Conservation (phyloP, 306 rosid species). For the Lathyrus aphaca region DNA sequence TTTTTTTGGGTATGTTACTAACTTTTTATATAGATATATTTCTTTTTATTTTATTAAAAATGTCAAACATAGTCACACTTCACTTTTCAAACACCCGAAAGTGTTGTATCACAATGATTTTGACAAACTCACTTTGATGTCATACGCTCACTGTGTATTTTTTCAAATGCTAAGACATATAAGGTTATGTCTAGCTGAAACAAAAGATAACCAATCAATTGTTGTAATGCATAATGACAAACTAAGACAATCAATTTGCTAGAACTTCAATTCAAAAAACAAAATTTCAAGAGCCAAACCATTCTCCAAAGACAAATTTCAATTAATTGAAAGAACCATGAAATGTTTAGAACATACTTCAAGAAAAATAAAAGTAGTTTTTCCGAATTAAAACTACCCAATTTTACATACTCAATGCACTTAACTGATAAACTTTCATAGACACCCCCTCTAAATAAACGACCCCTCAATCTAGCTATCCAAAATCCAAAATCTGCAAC, state of each 20-base stretch:
- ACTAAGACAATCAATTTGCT: background rate
- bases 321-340: slow-evolving; percentile 48
- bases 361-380: slow-evolving; percentile 51
- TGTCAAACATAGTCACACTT: too few relatives aligned
- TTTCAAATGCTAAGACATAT: too few relatives aligned
- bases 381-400: slow-evolving; percentile 51
- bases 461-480: slow-evolving; percentile 46
- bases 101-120: too few relatives aligned
- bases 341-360: slow-evolving; percentile 55
- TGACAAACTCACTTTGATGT: too few relatives aligned
- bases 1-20: too few relatives aligned
- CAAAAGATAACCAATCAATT: too few relatives aligned
- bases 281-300: background rate
- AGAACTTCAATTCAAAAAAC: background rate
- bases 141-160: too few relatives aligned
- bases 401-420: slow-evolving; percentile 54
- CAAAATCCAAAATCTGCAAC: slow-evolving; percentile 43
- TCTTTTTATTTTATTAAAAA: too few relatives aligned
- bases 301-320: slow-evolving; percentile 44
- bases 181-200: too few relatives aligned
- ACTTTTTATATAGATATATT: too few relatives aligned
- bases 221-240: background rate
- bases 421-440: slow-evolving; percentile 38
- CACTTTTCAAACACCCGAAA: too few relatives aligned
- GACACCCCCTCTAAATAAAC: slow-evolving; percentile 42